A percentile compares a stretch with the other conserved stretches of the same genome.
Conservation (phyloP, 129 eudicot species). For the Pseudognaphalium luteoalbum region DNA sequence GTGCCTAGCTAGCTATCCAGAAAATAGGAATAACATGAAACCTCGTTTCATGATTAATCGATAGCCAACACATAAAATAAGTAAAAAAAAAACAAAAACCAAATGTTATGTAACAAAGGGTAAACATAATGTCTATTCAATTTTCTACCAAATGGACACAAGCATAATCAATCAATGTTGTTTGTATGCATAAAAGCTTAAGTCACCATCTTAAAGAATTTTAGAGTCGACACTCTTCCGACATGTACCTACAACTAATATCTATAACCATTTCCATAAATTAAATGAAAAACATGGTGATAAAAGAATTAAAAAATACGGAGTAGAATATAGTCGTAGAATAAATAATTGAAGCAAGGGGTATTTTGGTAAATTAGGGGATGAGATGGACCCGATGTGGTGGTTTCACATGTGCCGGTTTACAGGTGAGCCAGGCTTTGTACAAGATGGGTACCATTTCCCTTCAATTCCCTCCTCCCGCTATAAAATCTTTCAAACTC, state of each 20-base stretch:
- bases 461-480: slow-evolving; percentile 40
- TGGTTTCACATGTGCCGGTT: slow-evolving; percentile 54
- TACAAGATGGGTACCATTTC: slow-evolving; percentile 34
- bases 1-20: no score
- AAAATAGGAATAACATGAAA: no score
- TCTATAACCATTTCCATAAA: no score
- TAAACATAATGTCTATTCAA: no score
- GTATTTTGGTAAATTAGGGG: slow-evolving; percentile 18
- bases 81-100: no score
- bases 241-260: background rate
- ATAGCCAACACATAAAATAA: no score
- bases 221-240: background rate
- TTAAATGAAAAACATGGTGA: background rate
- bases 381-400: slow-evolving; percentile 23
- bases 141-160: no score
- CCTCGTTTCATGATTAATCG: no score
- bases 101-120: no score
- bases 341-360: slow-evolving; percentile 17
- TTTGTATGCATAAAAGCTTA: no score
- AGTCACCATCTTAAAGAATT: no score
- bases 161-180: no score
- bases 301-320: background rate
- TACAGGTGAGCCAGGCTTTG: slow-evolving; percentile 59
- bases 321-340: background rate
- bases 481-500: slow-evolving; percentile 45